Base-by-base conservation (phyloP, 2,329 filamentous ascomycete genomes). In the Phoma herbarum region DNA sequence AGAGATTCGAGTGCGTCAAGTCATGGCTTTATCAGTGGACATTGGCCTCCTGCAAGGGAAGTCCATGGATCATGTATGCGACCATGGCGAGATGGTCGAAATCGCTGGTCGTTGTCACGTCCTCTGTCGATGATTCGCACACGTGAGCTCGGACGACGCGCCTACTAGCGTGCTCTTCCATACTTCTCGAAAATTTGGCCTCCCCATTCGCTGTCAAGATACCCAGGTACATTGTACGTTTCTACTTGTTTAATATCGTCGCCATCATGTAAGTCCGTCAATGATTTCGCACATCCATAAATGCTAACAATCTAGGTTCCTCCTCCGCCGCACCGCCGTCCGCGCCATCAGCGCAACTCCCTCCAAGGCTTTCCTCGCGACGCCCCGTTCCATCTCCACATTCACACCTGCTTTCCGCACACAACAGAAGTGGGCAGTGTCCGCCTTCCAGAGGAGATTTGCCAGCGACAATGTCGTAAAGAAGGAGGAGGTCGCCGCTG, bases 271-370 rank as follows among this genome's bases (percentile, higher is more conserved):
- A 64, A 52, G 68, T 43, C 42, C 12, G 25, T 10, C 20, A 22
- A 31, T 11, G 2, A 14, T 10, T 9, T 25, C 16, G 16, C 16
- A 37, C 31, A 31, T 22, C 6, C 14, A 16, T 10, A 16, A 45
- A 22, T 52, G 29, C 61, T 68, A 25, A 67, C 47, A 16, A n/a
- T 33, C 63, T 16, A 88, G 85, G 86, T 84, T 82, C 77, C 79
- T 80, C 64, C 78, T 89, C 66, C 85, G 86, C 61, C 85, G 84
- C 69, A 79, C 83, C 64, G 84, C 85, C 66, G 78, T 82, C 70
- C 84, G 85, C 70, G 81, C 85, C 47, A 68, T 86, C 57, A 77
- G 81, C 37, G 77, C 81, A 23, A 77, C 81, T 31, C 77, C 80
- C 50, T 78, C 82, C 31, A 68, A 76, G 60, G 78, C 80, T 44